phyloP scores from a whole-genome alignment of 257 asterid species.

The Capsicum baccatum region DNA sequence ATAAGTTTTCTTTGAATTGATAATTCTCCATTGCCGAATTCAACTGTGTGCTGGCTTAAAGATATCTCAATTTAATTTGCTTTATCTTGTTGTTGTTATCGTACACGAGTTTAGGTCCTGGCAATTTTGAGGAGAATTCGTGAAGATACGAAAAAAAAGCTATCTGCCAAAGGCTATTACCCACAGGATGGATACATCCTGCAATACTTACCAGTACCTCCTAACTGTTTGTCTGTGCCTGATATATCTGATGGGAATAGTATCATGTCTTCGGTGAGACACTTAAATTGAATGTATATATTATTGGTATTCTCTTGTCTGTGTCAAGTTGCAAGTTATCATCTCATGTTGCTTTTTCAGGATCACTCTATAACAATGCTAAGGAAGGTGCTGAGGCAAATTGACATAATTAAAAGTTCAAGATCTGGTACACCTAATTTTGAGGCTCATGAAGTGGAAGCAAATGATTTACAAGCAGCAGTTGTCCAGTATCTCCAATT shows the following conservation, averaged over 20 bases:
- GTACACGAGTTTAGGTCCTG: slow-evolving; percentile 55
- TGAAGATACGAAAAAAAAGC: slow-evolving; percentile 67
- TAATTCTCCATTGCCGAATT: not conserved
- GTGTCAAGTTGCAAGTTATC: slow-evolving; percentile 25
- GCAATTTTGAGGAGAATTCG: slow-evolving; percentile 66
- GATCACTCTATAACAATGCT: slow-evolving; percentile 88
- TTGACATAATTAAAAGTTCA: slow-evolving; percentile 81
- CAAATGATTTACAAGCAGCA: slow-evolving; percentile 84
- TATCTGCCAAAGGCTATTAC: slow-evolving; percentile 65
- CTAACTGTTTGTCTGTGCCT: slow-evolving; percentile 95
- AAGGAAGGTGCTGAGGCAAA: slow-evolving; percentile 81
- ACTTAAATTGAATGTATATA: slow-evolving; percentile 28
- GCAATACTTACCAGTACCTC: slow-evolving; percentile 91
- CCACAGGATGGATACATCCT: slow-evolving; percentile 91
- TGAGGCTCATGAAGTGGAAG: slow-evolving; percentile 86
- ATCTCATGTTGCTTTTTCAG: slow-evolving; percentile 51
- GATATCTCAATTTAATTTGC: slow-evolving; percentile 3
- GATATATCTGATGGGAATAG: slow-evolving; percentile 93
- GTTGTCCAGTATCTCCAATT: slow-evolving; percentile 80
- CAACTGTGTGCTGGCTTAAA: not conserved
- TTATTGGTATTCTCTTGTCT: slow-evolving; percentile 38
- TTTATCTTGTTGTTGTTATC: slow-evolving; percentile 20
- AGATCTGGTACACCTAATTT: slow-evolving; percentile 92
- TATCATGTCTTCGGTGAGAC: slow-evolving; percentile 83
- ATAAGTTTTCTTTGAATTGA: slow-evolving; percentile 6